These are phyloP conservation scores for Fusarium liriodendri DNA, from an alignment of 2,329 filamentous ascomycete species.

Conservation along the genomic window DNA sequence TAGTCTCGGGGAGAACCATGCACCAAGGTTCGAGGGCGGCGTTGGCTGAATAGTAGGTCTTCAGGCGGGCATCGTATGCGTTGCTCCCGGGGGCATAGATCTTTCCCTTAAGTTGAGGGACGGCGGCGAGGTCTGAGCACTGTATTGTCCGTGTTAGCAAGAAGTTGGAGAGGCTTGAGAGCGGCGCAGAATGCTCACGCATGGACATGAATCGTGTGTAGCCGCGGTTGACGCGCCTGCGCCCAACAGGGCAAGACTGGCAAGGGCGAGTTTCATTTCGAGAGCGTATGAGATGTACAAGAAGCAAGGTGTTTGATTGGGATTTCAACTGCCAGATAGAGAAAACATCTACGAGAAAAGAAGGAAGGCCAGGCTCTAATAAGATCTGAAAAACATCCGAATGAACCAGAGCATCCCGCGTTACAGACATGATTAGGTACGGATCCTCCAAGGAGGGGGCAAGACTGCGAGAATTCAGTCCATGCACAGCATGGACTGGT, in stretches of 20 bases:
- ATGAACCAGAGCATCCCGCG: background rate
- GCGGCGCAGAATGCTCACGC: constrained; percentile 3
- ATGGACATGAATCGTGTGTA: background rate
- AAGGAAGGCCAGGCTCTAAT: background rate
- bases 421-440: background rate
- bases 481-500: background rate
- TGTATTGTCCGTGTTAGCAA: constrained; percentile 5
- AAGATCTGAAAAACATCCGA: background rate
- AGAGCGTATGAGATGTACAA: background rate
- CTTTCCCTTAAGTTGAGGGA: constrained; percentile 38
- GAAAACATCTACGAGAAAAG: background rate
- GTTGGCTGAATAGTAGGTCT: constrained; percentile 47
- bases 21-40: constrained; percentile 45
- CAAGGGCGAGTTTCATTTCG: constrained; percentile 10
- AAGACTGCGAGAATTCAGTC: background rate
- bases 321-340: background rate
- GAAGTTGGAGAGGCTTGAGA: too few relatives aligned
- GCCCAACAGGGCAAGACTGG: background rate
- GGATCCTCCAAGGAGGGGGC: background rate
- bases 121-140: constrained; percentile 38
- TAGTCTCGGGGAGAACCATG: constrained; percentile 42
- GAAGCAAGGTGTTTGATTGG: background rate
- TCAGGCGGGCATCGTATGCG: constrained; percentile 37
- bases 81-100: constrained; percentile 31
- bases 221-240: background rate